phyloP scores from a whole-genome alignment of 1,284 basidiomycete genomes.

The Ceratobasidium sp. region DNA sequence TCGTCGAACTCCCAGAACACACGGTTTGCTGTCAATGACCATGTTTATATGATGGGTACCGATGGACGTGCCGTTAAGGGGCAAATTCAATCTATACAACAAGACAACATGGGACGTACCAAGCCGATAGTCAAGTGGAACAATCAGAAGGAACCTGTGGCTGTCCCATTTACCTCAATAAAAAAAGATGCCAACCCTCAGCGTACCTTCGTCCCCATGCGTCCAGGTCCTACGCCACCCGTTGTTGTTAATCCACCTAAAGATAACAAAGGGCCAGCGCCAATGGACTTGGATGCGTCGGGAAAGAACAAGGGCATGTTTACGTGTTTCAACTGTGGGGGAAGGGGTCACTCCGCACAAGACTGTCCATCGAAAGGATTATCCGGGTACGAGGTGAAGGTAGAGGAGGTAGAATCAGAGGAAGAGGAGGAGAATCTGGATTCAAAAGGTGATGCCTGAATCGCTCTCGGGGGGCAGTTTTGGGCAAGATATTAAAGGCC shows the following conservation, averaged over 20 bases:
- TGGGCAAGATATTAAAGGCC: constrained; percentile 1
- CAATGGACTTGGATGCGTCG: background rate
- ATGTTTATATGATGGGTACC: background rate
- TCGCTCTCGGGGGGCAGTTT: background rate
- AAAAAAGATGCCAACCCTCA: background rate
- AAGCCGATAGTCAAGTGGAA: background rate
- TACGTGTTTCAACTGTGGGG: background rate
- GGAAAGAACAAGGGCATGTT: background rate
- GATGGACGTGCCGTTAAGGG: background rate
- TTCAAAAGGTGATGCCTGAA: background rate
- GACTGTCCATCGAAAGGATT: background rate
- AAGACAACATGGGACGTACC: background rate
- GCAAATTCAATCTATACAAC: background rate
- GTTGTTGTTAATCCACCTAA: too few species aligned
- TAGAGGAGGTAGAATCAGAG: background rate
- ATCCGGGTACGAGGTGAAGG: background rate
- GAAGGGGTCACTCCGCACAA: background rate
- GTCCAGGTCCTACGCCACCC: too few species aligned
- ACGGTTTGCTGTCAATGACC: background rate
- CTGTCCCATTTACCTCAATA: background rate
- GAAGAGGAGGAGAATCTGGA: background rate
- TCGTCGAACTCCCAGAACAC: too few species aligned
- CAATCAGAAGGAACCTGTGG: background rate
- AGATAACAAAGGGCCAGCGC: background rate
- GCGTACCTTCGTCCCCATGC: too few species aligned